These are phyloP conservation scores for Cucumis melo DNA, from an alignment of 306 rosid species.

Conservation along the genomic window DNA sequence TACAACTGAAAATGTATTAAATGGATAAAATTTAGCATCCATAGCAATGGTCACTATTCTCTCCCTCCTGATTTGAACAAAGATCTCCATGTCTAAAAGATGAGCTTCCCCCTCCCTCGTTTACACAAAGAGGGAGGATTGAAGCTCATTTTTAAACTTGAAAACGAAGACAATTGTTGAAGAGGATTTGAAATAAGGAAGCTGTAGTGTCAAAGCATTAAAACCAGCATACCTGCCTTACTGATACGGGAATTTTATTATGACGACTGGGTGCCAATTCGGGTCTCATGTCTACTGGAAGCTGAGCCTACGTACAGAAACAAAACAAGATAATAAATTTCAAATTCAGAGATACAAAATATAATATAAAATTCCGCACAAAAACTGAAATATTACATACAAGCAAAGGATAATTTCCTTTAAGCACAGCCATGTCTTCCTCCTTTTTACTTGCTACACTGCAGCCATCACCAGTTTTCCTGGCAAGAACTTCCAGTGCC, in stretches of 20 bases:
- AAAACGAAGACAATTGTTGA: background rate
- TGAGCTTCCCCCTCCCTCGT: no score
- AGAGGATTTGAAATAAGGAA: background rate
- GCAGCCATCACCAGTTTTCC: conserved; percentile 53
- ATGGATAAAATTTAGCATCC: background rate
- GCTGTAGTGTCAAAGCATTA: background rate
- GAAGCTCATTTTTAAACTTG: background rate
- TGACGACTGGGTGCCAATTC: conserved; percentile 50
- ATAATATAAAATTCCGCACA: conserved; percentile 3
- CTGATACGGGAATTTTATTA: conserved; percentile 66
- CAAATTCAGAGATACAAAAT: conserved; percentile 8
- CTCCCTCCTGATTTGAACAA: background rate
- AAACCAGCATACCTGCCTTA: conserved; percentile 70
- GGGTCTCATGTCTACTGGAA: conserved; percentile 87
- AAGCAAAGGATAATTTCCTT: conserved; percentile 77
- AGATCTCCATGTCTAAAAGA: no score
- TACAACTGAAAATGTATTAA: background rate
- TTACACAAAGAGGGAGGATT: no score
- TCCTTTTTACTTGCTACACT: conserved; percentile 28
- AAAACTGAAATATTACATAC: conserved; percentile 35
- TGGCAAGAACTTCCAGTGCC: conserved; percentile 88
- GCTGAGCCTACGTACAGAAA: conserved; percentile 62
- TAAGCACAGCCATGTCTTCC: conserved; percentile 42
- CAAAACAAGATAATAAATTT: conserved; percentile 19
- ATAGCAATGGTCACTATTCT: background rate